A percentile compares a stretch with the other conserved stretches of the same genome.
phyloP scores from a whole-genome alignment of 2,329 filamentous ascomycete species.

The Aureobasidium sp. region DNA sequence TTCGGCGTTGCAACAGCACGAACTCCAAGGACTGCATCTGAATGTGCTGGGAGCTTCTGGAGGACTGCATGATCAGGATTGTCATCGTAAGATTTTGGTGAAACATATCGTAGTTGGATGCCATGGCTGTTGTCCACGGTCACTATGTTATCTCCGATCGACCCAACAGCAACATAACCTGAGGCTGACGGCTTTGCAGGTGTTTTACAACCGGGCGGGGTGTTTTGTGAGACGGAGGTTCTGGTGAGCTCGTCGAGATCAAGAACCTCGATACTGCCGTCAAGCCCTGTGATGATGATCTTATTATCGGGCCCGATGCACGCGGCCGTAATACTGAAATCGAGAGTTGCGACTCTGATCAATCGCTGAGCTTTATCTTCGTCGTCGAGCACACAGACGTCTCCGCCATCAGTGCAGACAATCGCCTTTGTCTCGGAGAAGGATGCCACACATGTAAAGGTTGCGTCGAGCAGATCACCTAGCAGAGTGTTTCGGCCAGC shows the following conservation, averaged over 20 bases:
- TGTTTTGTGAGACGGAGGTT: background rate
- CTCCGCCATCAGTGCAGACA: slow-evolving; percentile 78
- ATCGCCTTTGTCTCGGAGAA: slow-evolving; percentile 69
- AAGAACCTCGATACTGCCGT: slow-evolving; percentile 48
- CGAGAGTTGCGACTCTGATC: slow-evolving; percentile 56
- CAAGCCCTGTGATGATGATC: slow-evolving; percentile 63
- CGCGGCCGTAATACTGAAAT: slow-evolving; percentile 62
- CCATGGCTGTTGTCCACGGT: slow-evolving; percentile 67
- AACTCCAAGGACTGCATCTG: slow-evolving; percentile 61
- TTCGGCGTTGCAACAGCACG: slow-evolving; percentile 56
- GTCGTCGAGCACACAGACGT: slow-evolving; percentile 84
- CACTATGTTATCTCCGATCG: slow-evolving; percentile 22
- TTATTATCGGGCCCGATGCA: slow-evolving; percentile 50
- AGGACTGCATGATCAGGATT: slow-evolving; percentile 16
- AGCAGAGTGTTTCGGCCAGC: slow-evolving; percentile 75
- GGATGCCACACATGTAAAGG: slow-evolving; percentile 69
- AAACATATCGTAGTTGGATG: slow-evolving; percentile 46
- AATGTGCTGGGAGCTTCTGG: slow-evolving; percentile 49
- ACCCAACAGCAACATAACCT: slow-evolving; percentile 17
- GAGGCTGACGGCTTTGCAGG: background rate
- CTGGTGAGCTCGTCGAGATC: slow-evolving; percentile 29
- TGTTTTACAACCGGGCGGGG: background rate
- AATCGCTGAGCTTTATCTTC: slow-evolving; percentile 64
- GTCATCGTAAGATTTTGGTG: slow-evolving; percentile 11
- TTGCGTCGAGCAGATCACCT: slow-evolving; percentile 71